A percentile compares a stretch with the other conserved stretches of the same genome.
Evolutionary conservation across 2,329 filamentous ascomycete genomes (phyloP).

Genomic region (Nemania sp.): DNA sequence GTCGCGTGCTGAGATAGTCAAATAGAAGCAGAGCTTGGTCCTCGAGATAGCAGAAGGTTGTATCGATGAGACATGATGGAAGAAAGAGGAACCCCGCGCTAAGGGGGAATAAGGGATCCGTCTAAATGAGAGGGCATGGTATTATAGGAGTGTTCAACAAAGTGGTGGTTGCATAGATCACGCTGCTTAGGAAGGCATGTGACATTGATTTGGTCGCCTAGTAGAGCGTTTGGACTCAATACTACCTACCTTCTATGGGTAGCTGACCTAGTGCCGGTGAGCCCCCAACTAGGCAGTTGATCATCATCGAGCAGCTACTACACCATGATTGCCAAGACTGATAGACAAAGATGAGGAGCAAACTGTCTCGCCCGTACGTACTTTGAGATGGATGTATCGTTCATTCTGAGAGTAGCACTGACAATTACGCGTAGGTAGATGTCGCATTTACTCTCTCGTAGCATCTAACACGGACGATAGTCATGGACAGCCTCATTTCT

Average conservation of each 20-base stretch:
- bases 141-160: constrained; percentile 11
- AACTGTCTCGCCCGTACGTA: too few relatives aligned
- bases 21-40: neutral
- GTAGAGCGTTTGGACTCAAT: neutral
- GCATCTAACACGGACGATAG: too few relatives aligned
- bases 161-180: constrained; percentile 8
- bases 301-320: neutral
- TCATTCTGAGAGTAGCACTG: too few relatives aligned
- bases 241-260: constrained; percentile 23
- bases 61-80: constrained; percentile 8
- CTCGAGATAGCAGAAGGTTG: constrained; percentile 8
- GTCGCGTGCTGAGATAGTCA: neutral
- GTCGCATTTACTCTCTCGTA: too few relatives aligned
- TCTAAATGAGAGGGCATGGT: neutral
- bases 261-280: constrained; percentile 6
- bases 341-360: constrained; percentile 8
- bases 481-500: too few relatives aligned
- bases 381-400: too few relatives aligned
- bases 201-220: constrained; percentile 11
- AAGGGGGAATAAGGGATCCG: neutral
- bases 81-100: neutral
- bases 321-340: constrained; percentile 16
- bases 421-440: too few relatives aligned
- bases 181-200: constrained; percentile 18
- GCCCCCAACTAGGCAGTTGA: constrained; percentile 23